phyloP scores from a whole-genome alignment of 441 rosid genomes.

The Syzygium malaccense region DNA sequence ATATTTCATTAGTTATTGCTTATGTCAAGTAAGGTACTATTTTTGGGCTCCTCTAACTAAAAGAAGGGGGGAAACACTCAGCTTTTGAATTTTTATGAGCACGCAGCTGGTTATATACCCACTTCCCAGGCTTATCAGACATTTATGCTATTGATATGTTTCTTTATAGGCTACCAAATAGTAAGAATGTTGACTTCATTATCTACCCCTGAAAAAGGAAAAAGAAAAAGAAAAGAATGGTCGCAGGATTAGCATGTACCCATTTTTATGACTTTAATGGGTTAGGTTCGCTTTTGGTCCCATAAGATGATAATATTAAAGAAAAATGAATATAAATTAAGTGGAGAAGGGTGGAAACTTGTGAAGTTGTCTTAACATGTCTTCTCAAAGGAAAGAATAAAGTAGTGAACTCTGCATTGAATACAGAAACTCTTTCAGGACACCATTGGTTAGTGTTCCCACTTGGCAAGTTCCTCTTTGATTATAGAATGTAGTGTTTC shows the following conservation, averaged over 20 bases:
- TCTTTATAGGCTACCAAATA: neutral
- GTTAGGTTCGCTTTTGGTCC: neutral
- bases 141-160: neutral
- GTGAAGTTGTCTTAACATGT: neutral
- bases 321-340: neutral
- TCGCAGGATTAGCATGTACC: neutral
- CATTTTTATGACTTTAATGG: neutral
- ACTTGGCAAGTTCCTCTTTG: neutral
- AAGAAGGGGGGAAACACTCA: neutral
- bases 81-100: neutral
- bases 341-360: neutral
- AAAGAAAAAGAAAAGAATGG: neutral
- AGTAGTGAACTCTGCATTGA: neutral
- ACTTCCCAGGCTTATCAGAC: neutral
- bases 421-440: neutral
- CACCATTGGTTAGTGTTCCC: neutral
- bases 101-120: neutral
- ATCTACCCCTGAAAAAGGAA: neutral
- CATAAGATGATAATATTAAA: neutral
- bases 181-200: neutral
- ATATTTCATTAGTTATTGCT: neutral
- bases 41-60: neutral
- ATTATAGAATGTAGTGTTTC: neutral
- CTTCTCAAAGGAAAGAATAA: neutral
- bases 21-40: neutral